Base-by-base conservation (phyloP, 768 basidiomycete genomes). In the Rhodotorula graminis region DNA sequence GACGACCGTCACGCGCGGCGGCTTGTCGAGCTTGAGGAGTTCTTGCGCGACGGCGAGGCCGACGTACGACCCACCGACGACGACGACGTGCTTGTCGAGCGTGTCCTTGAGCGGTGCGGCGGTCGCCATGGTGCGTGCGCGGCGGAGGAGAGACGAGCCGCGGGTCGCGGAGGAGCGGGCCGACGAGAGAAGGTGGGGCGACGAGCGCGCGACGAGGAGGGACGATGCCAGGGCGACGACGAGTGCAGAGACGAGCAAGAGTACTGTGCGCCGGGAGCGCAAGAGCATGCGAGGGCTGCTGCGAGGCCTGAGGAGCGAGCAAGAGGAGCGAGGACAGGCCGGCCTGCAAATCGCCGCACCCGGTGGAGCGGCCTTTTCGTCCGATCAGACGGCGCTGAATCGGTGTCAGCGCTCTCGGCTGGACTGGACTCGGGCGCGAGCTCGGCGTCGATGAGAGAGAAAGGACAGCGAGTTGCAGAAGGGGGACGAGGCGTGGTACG, bases 61-160 rank as follows among this genome's bases (percentile, higher is more conserved):
- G 50, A 86, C 87, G 74, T 87, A 87, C 0, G 85, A 84, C 2
- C 82, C 86, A 0, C 87, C 87, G 19, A 87, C 80, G 50, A 88
- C 84, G 55, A 84, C 84, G 19, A 88, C 60, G 40, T 70, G 84
- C 11, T 85, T 86, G 19, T 57, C 56, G 16, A 18, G 21, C 11
- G 25, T 8, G 69, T 76, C 64, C 9, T 9, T 37, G 29, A 25
- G 4, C 2, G 37, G 37, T 37, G 37, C 10, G 40, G 42, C 11
- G 2, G 18, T 27, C 46, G 65, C 25, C 25, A 31, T 40, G 15
- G 16, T 11, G 44, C n/a, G 60, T 2, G 16, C 9, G 27, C 14
- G 46, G 33, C 6, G n/a, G 6, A 25, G 1, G 8, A 55, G 53
- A 11, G 53, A 9, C 27, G n/a, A 29, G 19, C 23, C 44, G 40